Evolutionary conservation across 169 alveolate species (phyloP), one percentile per base, ranked within the genome.

Genomic region (Plasmodium cynomolgi): DNA sequence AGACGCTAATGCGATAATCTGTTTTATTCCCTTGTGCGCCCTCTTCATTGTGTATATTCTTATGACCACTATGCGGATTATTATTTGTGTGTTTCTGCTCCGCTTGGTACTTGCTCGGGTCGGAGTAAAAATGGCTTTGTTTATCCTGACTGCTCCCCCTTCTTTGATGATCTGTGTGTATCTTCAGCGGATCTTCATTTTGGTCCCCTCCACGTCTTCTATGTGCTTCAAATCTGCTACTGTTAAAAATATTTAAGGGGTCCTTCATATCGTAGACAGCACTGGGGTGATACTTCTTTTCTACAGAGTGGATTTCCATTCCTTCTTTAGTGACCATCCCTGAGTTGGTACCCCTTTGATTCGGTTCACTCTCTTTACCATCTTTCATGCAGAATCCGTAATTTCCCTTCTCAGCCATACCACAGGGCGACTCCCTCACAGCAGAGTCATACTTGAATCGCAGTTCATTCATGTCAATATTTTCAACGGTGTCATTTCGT

Each of bases 401-500:
- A 6, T 85, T 17, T 39, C 41, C 93, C n/a, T 71, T 75, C 47
- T 75, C n/a, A 20, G 56, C 31, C n/a, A 71, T 71, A 34, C 31
- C 68, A 13, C 5, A 3, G 8, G 23, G 47, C 15, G 68, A 54
- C 17, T 50, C 58, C 44, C 41, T 75, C 44, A 58, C 8, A 3
- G 6, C 1, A 15, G 71, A 26, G 3, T 1, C 44, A 37, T 77
- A 79, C 11, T 86, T 79, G 13, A 29, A 20, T 4, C 33, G 15
- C 54, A 86, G 3, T 54, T 26, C 47, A 56, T 86, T 80, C 84
- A 90, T 62, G 31, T 90, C 91, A 7, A 90, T 41, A 80, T 90
- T 90, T 90, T 90, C 94, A 20, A 90, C 54, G 7, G 94, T 90
- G 0, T 81, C 77, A 20, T 90, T 90, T 44, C 94, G 72, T 31